Evolutionary conservation across 495 filamentous ascomycete species (phyloP).

Genomic region (Talaromyces thailandensis): DNA sequence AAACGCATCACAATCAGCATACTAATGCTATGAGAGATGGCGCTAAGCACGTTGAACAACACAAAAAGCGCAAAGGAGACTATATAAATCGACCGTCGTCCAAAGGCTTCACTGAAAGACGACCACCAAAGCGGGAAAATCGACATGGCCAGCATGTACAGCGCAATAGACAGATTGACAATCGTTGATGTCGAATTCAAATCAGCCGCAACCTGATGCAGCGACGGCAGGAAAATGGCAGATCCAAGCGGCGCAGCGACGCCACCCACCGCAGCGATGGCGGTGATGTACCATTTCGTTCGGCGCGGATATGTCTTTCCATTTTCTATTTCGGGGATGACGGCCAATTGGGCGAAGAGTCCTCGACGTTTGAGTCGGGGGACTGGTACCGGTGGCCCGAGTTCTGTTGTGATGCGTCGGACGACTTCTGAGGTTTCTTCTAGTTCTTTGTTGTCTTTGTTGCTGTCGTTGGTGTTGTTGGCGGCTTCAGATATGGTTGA

Average conservation of each 20-base stretch:
- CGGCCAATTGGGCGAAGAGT: slow-evolving; percentile 58
- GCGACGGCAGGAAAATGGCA: slow-evolving; percentile 72
- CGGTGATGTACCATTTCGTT: slow-evolving; percentile 82
- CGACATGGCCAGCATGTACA: slow-evolving; percentile 87
- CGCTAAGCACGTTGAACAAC: slow-evolving; percentile 66
- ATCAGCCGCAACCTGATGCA: slow-evolving; percentile 58
- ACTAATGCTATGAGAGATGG: slow-evolving; percentile 62
- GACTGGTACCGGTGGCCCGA: slow-evolving; percentile 33
- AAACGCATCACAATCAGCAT: slow-evolving; percentile 86
- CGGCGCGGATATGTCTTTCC: slow-evolving; percentile 61
- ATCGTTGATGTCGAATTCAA: slow-evolving; percentile 59
- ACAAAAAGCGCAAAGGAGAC: slow-evolving; percentile 71
- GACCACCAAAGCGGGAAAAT: slow-evolving; percentile 96
- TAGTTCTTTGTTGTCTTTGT: background rate
- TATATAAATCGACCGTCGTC: slow-evolving; percentile 79
- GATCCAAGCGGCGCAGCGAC: slow-evolving; percentile 78
- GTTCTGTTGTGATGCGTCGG: slow-evolving; percentile 13
- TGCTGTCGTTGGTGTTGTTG: background rate
- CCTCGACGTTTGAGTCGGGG: slow-evolving; percentile 64
- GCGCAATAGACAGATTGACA: slow-evolving; percentile 72
- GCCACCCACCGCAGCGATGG: slow-evolving; percentile 66
- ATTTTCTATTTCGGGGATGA: slow-evolving; percentile 76
- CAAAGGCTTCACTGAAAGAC: slow-evolving; percentile 74
- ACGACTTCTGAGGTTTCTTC: background rate
- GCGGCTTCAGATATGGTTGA: background rate